Percentiles rank a stretch among this genome's conserved stretches.
Conservation (phyloP, 306 rosid species). For the Citrullus mucosospermus region DNA sequence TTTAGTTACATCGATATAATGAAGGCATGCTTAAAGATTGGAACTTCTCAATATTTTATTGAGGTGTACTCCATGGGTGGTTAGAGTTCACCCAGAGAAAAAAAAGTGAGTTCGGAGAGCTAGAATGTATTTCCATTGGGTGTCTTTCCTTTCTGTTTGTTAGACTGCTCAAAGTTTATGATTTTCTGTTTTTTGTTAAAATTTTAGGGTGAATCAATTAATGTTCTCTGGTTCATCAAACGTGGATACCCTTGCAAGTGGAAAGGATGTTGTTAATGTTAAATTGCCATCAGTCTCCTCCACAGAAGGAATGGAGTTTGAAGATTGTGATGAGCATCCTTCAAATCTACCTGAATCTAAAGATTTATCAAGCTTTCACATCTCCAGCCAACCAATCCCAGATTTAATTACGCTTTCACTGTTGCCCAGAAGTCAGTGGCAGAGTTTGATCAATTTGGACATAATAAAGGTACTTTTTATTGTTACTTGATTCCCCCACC, state of each 20-base stretch:
- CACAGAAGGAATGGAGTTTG: slow-evolving; percentile 28
- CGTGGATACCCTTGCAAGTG: slow-evolving; percentile 71
- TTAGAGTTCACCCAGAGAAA: background rate
- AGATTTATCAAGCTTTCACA: slow-evolving; percentile 16
- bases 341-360: slow-evolving; percentile 26
- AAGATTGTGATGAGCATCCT: slow-evolving; percentile 22
- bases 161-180: background rate
- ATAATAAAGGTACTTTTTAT: slow-evolving; percentile 58
- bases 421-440: slow-evolving; percentile 95
- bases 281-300: slow-evolving; percentile 72
- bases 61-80: background rate
- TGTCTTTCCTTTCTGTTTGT: background rate
- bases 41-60: background rate
- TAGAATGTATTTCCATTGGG: background rate
- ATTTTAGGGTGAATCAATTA: slow-evolving; percentile 45
- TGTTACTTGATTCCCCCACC: background rate
- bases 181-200: background rate
- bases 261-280: slow-evolving; percentile 59
- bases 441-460: slow-evolving; percentile 81
- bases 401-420: slow-evolving; percentile 74
- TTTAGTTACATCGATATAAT: background rate
- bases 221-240: slow-evolving; percentile 56
- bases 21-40: background rate
- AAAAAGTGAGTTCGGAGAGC: background rate
- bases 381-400: slow-evolving; percentile 58